A percentile compares a stretch with the other conserved stretches of the same genome.
phyloP scores from a whole-genome alignment of 2,329 filamentous ascomycete genomes.

The Microsporum audouinii region DNA sequence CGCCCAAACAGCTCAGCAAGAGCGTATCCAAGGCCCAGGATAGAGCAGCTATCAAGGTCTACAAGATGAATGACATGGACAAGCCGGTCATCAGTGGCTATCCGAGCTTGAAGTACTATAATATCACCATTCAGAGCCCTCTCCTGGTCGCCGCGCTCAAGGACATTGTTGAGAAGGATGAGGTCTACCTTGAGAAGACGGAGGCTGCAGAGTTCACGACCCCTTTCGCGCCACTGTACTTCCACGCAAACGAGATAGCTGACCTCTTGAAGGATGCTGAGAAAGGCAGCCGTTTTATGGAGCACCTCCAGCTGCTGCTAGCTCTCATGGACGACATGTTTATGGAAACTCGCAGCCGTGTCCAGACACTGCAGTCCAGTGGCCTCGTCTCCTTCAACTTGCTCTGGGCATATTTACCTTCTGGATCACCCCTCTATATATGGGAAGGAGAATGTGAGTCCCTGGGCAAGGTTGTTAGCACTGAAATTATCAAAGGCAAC shows the following conservation, averaged over 20 bases:
- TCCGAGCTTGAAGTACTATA: conserved; percentile 32
- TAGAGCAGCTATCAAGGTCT: background rate
- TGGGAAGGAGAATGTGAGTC: conserved; percentile 33
- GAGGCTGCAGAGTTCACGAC: background rate
- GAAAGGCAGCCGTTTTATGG: conserved; percentile 19
- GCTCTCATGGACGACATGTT: conserved; percentile 37
- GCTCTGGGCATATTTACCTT: conserved; percentile 39
- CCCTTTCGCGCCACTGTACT: conserved; percentile 4
- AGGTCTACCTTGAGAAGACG: conserved; percentile 13
- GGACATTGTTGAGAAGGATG: conserved; percentile 35
- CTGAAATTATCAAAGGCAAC: conserved; percentile 9
- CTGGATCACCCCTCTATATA: conserved; percentile 30
- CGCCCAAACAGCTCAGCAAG: background rate
- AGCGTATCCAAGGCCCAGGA: background rate
- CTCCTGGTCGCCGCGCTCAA: conserved; percentile 34
- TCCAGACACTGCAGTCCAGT: conserved; percentile 27
- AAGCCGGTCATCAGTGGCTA: conserved; percentile 28
- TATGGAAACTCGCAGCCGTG: conserved; percentile 28
- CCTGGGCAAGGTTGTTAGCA: conserved; percentile 29
- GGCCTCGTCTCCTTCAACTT: conserved; percentile 34
- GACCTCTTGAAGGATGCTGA: background rate
- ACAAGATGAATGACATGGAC: background rate
- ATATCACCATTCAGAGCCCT: conserved; percentile 36
- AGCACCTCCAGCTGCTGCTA: conserved; percentile 34
- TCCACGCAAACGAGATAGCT: conserved; percentile 3